Base-by-base conservation (phyloP, 1,139 yeast species). In the Saccharomyces hybrid region DNA sequence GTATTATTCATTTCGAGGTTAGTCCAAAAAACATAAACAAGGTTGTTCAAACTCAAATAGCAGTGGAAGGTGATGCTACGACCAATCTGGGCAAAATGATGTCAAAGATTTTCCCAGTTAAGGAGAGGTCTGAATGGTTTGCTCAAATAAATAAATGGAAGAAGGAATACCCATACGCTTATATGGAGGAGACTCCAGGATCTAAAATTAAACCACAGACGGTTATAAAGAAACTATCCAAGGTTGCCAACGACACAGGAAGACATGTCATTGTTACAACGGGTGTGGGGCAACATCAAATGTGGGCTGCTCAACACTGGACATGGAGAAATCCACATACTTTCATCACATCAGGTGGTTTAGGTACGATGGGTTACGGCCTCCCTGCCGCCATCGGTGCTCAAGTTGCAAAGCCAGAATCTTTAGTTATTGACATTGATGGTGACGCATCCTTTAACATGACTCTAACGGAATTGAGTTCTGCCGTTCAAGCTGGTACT, bases 241-340 rank as follows among this genome's bases (percentile, higher is more conserved):
- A 83, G 60, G 85, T 90, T 66, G 84, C 91, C 44, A 75, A 75
- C 59, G 77, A 76, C 53, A 76, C 77, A 54, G 83, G 82, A 59
- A 88, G 82, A 70, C 88, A 83, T 60, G 91, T 89, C 59, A 83
- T 90, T 67, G 84, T 93, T 64, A 87, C 98, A 55, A 93, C 99
- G 50, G 99, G 99, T 78, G 98, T 93, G 56, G 99, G 99, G 58
- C 99, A 93, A 78, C 99, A 93, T 79, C 99, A 93, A 78, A 93
- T 93, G 99, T 93, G 99, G 98, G 95, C 98, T 48, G 99, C 99
- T 48, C 99, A 93, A 76, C 91, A 90, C 73, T 90, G 86, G 82
- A 83, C 90, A 54, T 91, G 97, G 95, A 86, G 84, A 58, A 76
- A 81, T 61, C 97, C 98, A 64, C 82, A 98, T 73, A 80, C 95